phyloP scores from a whole-genome alignment of 2,329 filamentous ascomycete genomes.

The Cryoendolithus antarcticus region DNA sequence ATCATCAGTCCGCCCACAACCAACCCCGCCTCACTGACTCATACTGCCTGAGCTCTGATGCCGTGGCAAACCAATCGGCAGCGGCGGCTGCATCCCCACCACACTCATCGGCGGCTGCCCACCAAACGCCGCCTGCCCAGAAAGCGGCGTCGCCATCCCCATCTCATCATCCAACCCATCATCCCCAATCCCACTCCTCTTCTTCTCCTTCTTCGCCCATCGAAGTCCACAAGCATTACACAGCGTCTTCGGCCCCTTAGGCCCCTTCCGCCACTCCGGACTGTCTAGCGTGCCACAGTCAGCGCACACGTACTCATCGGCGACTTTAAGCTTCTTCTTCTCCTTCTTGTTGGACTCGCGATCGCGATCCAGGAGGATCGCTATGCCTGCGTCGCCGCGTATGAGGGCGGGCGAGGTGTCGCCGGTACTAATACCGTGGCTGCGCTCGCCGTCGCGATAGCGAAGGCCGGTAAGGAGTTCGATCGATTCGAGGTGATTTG shows the following conservation, averaged over 20 bases:
- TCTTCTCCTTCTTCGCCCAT: slow-evolving; percentile 30
- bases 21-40: slow-evolving; percentile 2
- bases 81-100: neutral
- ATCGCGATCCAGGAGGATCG: slow-evolving; percentile 55
- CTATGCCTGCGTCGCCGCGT: slow-evolving; percentile 74
- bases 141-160: too few species aligned
- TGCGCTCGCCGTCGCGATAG: slow-evolving; percentile 80
- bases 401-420: slow-evolving; percentile 69
- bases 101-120: too few species aligned
- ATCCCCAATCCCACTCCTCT: slow-evolving; percentile 12
- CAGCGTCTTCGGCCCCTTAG: slow-evolving; percentile 81
- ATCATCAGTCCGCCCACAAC: too few species aligned
- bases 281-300: slow-evolving; percentile 92
- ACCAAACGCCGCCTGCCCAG: too few species aligned
- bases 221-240: slow-evolving; percentile 77
- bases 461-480: slow-evolving; percentile 84
- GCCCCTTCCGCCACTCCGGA: slow-evolving; percentile 92
- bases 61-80: neutral
- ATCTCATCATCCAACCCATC: too few species aligned
- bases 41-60: slow-evolving; percentile 1
- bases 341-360: slow-evolving; percentile 73
- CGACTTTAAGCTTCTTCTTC: slow-evolving; percentile 71
- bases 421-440: slow-evolving; percentile 76
- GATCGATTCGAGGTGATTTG: slow-evolving; percentile 71
- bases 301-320: slow-evolving; percentile 84